Evolutionary conservation across 2,329 filamentous ascomycete genomes (phyloP).

Genomic region (Pseudocercospora fijiensis): DNA sequence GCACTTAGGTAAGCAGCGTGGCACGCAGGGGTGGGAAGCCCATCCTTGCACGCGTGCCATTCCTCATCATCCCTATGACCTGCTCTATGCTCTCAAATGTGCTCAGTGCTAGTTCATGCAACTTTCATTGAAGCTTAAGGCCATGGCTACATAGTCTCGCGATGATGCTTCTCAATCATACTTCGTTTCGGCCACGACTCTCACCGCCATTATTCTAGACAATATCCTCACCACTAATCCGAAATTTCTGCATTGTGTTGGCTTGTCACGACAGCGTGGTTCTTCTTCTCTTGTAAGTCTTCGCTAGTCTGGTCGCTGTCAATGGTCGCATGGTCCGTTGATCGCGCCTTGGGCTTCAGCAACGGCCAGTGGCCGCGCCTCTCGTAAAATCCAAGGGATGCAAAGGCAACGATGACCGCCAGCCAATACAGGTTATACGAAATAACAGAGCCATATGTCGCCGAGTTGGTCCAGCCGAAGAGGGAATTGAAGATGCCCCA

Average conservation of each 20-base stretch:
- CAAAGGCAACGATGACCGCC: conserved; percentile 63
- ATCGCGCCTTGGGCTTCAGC: conserved; percentile 37
- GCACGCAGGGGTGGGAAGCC: background rate
- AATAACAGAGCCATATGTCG: conserved; percentile 82
- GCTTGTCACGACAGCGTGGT: conserved; percentile 11
- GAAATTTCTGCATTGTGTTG: conserved; percentile 10
- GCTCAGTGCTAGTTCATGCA: conserved; percentile 5
- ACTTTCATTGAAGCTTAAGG: background rate
- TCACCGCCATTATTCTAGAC: background rate
- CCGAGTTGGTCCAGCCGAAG: conserved; percentile 84
- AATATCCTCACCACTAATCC: background rate
- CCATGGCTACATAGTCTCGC: background rate
- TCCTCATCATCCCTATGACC: background rate
- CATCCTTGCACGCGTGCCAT: background rate
- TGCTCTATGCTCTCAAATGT: conserved; percentile 6
- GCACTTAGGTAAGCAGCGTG: background rate
- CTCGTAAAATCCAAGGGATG: conserved; percentile 67
- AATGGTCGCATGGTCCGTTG: conserved; percentile 22
- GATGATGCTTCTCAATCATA: conserved; percentile 1
- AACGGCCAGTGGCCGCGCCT: conserved; percentile 51
- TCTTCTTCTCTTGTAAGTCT: conserved; percentile 27
- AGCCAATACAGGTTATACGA: conserved; percentile 90
- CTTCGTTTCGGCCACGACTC: background rate
- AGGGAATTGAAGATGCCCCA: conserved; percentile 89
- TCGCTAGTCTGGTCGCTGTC: conserved; percentile 30